A percentile compares a stretch with the other conserved stretches of the same genome.
These are phyloP conservation scores for Amniculicola lignicola DNA, from an alignment of 495 filamentous ascomycete genomes.

Conservation along the genomic window DNA sequence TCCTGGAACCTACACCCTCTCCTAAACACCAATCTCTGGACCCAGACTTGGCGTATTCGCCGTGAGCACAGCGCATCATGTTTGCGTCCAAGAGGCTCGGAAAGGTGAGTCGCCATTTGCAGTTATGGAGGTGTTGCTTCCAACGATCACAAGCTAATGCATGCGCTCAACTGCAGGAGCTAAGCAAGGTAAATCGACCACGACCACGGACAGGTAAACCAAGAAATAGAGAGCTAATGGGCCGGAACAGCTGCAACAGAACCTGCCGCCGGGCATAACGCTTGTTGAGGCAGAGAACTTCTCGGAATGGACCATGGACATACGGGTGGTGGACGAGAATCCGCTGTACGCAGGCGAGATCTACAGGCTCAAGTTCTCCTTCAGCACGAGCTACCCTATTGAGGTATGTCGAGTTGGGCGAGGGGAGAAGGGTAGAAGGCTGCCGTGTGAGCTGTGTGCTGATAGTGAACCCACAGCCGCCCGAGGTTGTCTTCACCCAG, in stretches of 20 bases:
- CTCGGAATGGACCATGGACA: slow-evolving; percentile 90
- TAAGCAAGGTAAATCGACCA: slow-evolving; percentile 29
- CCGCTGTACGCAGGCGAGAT: slow-evolving; percentile 79
- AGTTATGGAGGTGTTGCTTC: too few relatives aligned
- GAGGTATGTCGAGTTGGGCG: too few relatives aligned
- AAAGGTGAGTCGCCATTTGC: slow-evolving; percentile 26
- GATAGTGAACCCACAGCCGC: slow-evolving; percentile 80
- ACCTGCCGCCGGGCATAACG: slow-evolving; percentile 61
- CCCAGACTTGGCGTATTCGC: neutral
- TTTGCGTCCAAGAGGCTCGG: slow-evolving; percentile 37
- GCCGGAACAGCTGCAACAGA: slow-evolving; percentile 36
- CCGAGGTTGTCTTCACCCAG: slow-evolving; percentile 79
- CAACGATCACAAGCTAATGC: too few relatives aligned
- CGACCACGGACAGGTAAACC: too few relatives aligned
- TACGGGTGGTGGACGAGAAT: slow-evolving; percentile 84
- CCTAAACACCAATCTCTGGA: too few relatives aligned
- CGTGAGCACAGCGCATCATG: slow-evolving; percentile 3
- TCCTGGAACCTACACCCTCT: too few relatives aligned
- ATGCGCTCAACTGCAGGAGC: too few relatives aligned
- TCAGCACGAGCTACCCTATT: slow-evolving; percentile 82
- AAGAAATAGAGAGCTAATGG: neutral
- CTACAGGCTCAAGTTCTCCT: slow-evolving; percentile 84
- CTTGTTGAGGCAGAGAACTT: slow-evolving; percentile 78
- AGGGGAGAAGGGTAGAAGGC: too few relatives aligned
- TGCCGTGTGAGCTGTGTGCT: too few relatives aligned